Evolutionary conservation across 2,329 filamentous ascomycete genomes (phyloP).

Genomic region (Juglanconis sp.): DNA sequence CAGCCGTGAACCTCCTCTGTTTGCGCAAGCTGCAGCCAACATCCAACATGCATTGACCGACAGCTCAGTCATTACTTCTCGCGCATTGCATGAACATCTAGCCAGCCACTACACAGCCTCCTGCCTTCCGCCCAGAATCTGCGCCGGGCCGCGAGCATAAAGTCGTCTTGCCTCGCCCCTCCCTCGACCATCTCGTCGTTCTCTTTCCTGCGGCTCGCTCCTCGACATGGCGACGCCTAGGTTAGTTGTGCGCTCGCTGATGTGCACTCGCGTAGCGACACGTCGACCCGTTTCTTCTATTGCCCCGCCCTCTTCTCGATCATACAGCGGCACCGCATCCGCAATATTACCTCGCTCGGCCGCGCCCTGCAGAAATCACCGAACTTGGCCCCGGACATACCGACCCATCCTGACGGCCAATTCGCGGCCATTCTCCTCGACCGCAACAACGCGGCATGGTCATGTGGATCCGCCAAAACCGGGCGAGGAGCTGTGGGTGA

Average conservation of each 20-base stretch:
- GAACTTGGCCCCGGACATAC: not conserved
- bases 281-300: not conserved
- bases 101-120: not conserved
- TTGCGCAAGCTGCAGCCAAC: constrained; percentile 11
- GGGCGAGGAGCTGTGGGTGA: constrained; percentile 90
- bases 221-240: constrained; percentile 3
- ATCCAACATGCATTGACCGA: constrained; percentile 13
- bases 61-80: not conserved
- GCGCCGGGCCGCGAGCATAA: not conserved
- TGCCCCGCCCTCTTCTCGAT: not conserved
- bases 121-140: not conserved
- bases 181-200: not conserved
- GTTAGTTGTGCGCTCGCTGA: constrained; percentile 2
- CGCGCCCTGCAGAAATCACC: constrained; percentile 2
- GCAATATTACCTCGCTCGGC: not conserved
- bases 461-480: constrained; percentile 81
- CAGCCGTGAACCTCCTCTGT: not conserved
- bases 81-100: not conserved
- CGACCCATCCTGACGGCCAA: not conserved
- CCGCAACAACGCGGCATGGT: constrained; percentile 62
- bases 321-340: not conserved
- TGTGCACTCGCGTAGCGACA: not conserved
- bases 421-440: constrained; percentile 53
- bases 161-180: not conserved
- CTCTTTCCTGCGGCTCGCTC: not conserved